A percentile compares a stretch with the other conserved stretches of the same genome.
These are phyloP conservation scores for Moniliella sp. DNA, from an alignment of 1,284 basidiomycete species.

Conservation along the genomic window DNA sequence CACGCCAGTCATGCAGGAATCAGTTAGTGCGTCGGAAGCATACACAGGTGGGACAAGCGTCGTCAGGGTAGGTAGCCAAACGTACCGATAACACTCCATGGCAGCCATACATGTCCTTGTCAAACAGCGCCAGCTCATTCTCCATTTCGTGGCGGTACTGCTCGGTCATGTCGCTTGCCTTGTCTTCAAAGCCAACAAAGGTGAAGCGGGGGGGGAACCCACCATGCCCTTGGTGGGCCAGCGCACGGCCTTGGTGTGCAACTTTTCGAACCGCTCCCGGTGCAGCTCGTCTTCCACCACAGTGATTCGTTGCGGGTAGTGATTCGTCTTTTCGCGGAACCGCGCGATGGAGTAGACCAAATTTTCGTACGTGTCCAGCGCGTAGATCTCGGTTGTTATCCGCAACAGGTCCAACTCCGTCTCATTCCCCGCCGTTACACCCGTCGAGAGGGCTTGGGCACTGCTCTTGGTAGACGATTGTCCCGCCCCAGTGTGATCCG, in stretches of 20 bases:
- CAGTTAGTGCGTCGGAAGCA: neutral
- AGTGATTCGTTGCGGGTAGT: conserved; percentile 60
- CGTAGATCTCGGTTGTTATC: conserved; percentile 57
- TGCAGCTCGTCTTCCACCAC: conserved; percentile 86
- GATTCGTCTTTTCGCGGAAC: conserved; percentile 62
- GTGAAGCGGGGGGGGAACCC: conserved; percentile 40
- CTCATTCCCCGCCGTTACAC: too few species aligned
- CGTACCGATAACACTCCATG: conserved; percentile 56
- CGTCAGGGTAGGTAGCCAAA: too few species aligned
- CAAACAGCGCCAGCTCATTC: conserved; percentile 26
- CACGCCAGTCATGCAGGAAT: too few species aligned
- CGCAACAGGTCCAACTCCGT: conserved; percentile 11
- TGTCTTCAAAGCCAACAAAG: conserved; percentile 60
- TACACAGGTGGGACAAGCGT: conserved; percentile 27
- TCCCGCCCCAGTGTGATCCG: neutral
- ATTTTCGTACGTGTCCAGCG: conserved; percentile 80
- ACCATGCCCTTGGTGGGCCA: conserved; percentile 42
- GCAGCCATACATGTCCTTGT: conserved; percentile 62
- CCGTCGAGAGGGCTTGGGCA: conserved; percentile 3
- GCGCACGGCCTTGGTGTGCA: conserved; percentile 61
- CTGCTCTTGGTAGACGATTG: conserved; percentile 1
- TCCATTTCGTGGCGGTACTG: conserved; percentile 34
- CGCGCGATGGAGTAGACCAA: conserved; percentile 71
- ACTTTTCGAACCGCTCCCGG: conserved; percentile 52
- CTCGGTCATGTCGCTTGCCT: conserved; percentile 39